These are phyloP conservation scores for Colletotrichum aenigma DNA, from an alignment of 2,329 filamentous ascomycete species.

Conservation along the genomic window DNA sequence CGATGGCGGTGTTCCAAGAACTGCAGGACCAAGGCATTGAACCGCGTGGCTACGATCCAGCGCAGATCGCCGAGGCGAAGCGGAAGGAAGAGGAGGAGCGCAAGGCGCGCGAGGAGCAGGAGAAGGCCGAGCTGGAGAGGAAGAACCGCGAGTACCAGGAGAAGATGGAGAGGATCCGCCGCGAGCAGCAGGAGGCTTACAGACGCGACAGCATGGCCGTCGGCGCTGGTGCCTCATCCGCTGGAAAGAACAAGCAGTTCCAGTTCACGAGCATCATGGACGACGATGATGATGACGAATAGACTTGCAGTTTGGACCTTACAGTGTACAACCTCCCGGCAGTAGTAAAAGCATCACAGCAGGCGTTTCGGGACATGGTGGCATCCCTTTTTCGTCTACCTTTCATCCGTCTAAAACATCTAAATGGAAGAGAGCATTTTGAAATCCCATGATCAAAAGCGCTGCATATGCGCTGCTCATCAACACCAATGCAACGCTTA, in stretches of 20 bases:
- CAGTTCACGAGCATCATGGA: constrained; percentile 60
- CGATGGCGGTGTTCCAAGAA: constrained; percentile 67
- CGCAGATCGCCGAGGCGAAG: constrained; percentile 55
- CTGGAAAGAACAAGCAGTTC: constrained; percentile 55
- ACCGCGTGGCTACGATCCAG: constrained; percentile 64
- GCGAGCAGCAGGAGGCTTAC: constrained; percentile 42
- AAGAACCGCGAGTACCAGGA: constrained; percentile 43
- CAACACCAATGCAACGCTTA: not conserved
- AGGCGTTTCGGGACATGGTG: not conserved
- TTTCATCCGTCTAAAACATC: constrained; percentile 1
- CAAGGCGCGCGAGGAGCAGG: constrained; percentile 36
- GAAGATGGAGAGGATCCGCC: constrained; percentile 42
- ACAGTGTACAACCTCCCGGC: too few relatives aligned
- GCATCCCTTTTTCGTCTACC: not conserved
- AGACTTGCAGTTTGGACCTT: not conserved
- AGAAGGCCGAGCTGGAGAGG: constrained; percentile 48
- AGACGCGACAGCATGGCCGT: constrained; percentile 24
- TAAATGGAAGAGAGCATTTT: not conserved
- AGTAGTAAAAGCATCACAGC: not conserved
- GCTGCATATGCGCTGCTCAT: not conserved
- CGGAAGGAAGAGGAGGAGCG: constrained; percentile 54
- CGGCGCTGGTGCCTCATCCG: constrained; percentile 25
- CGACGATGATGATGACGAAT: constrained; percentile 51
- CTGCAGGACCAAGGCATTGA: constrained; percentile 67
- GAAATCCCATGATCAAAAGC: not conserved